These are phyloP conservation scores for Aspergillus ibericus DNA, from an alignment of 2,329 filamentous ascomycete species.

Conservation along the genomic window DNA sequence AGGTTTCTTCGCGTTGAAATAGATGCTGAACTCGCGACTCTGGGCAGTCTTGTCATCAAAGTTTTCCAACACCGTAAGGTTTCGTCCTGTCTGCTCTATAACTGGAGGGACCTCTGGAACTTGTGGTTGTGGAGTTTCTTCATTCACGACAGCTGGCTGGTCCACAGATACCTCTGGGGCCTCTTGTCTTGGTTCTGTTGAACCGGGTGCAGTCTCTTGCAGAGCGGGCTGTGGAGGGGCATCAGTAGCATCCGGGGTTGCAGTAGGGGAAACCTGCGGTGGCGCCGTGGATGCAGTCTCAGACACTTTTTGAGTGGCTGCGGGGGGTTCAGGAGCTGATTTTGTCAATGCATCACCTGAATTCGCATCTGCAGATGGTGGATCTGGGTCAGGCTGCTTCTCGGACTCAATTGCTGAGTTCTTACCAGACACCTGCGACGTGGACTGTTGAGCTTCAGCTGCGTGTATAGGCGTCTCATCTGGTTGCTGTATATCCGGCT, in stretches of 20 bases:
- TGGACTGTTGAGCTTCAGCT: not conserved
- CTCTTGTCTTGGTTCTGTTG: slow-evolving; percentile 10
- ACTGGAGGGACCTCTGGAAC: slow-evolving; percentile 35
- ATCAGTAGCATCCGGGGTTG: not conserved
- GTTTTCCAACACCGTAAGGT: slow-evolving; percentile 59
- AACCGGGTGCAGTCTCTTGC: not conserved
- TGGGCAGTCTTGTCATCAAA: slow-evolving; percentile 59
- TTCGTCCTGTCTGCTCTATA: slow-evolving; percentile 55
- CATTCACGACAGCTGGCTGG: slow-evolving; percentile 13
- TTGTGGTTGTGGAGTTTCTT: slow-evolving; percentile 25
- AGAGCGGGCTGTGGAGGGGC: slow-evolving; percentile 6
- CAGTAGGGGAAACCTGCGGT: not conserved
- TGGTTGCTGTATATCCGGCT: not conserved
- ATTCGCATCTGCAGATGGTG: not conserved
- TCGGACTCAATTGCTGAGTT: slow-evolving; percentile 7
- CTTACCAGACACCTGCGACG: not conserved
- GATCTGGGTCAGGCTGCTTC: slow-evolving; percentile 2
- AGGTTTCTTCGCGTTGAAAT: slow-evolving; percentile 55
- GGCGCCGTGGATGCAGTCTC: not conserved
- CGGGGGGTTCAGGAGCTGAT: slow-evolving; percentile 1
- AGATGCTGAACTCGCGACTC: slow-evolving; percentile 55
- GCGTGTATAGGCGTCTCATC: slow-evolving; percentile 6
- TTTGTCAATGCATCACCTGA: slow-evolving; percentile 4
- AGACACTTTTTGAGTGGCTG: slow-evolving; percentile 7
- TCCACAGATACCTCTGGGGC: slow-evolving; percentile 20